These are phyloP conservation scores for Petrea volubilis DNA, from an alignment of 257 asterid genomes.

Conservation along the genomic window DNA sequence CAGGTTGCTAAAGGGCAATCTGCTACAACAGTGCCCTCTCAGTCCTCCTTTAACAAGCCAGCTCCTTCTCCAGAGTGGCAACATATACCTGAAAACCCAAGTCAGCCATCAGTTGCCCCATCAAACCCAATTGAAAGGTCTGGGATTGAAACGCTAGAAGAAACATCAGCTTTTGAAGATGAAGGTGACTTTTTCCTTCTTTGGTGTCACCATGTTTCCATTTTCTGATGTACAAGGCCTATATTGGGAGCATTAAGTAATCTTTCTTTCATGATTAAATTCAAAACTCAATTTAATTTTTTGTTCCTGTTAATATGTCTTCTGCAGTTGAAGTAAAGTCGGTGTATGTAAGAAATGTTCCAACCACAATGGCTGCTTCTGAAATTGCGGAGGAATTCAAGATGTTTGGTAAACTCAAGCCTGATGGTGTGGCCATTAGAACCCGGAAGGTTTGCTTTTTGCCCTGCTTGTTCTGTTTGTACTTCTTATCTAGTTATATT, in stretches of 20 bases:
- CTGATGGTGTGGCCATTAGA: conserved; percentile 96
- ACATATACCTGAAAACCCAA: conserved; percentile 50
- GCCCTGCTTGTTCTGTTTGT: conserved; percentile 1
- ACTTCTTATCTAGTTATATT: neutral
- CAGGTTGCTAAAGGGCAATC: conserved; percentile 80
- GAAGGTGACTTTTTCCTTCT: conserved; percentile 52
- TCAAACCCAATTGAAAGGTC: conserved; percentile 55
- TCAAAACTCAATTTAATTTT: conserved; percentile 7
- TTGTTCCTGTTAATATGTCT: neutral
- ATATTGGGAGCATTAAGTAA: neutral
- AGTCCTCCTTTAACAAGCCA: conserved; percentile 45
- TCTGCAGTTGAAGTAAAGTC: conserved; percentile 82
- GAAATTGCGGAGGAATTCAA: conserved; percentile 93
- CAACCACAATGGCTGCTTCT: conserved; percentile 83
- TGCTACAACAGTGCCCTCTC: conserved; percentile 45
- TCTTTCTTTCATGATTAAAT: neutral
- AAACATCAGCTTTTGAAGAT: conserved; percentile 64
- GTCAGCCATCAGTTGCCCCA: conserved; percentile 49
- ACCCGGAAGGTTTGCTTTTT: conserved; percentile 81
- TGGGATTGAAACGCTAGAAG: conserved; percentile 61
- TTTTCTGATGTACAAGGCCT: conserved; percentile 1
- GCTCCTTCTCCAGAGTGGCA: conserved; percentile 62
- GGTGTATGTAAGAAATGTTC: conserved; percentile 92
- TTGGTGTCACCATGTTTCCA: conserved; percentile 7
- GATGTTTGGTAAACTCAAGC: conserved; percentile 83